phyloP scores from a whole-genome alignment of 1,139 yeast genomes.

The Wickerhamomyces sp. region DNA sequence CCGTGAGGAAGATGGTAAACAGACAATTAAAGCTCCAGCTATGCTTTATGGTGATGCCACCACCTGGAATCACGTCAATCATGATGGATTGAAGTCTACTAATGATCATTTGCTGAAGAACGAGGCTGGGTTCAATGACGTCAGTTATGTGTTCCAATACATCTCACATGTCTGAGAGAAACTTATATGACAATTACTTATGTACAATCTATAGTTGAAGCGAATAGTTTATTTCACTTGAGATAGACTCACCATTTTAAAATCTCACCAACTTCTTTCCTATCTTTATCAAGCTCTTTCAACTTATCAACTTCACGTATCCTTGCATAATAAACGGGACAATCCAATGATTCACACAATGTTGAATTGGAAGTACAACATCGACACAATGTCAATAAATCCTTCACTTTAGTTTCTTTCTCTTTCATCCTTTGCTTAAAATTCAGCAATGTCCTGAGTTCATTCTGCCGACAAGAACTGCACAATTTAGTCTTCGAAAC shows the following conservation, averaged over 20 bases:
- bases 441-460: conserved; percentile 20
- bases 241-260: conserved; percentile 14
- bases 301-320: conserved; percentile 23
- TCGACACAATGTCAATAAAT: conserved; percentile 25
- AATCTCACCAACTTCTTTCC: conserved; percentile 3
- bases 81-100: conserved; percentile 51
- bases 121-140: conserved; percentile 63
- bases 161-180: conserved; percentile 54
- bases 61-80: conserved; percentile 90
- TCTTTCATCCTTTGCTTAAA: conserved; percentile 17
- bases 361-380: conserved; percentile 22
- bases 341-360: conserved; percentile 32
- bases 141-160: conserved; percentile 89
- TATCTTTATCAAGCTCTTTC: conserved; percentile 8
- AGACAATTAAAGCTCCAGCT: conserved; percentile 64
- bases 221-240: no score
- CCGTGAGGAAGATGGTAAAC: conserved; percentile 48
- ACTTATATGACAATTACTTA: background rate
- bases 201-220: no score
- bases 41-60: conserved; percentile 98
- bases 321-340: conserved; percentile 33
- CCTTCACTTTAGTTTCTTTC: conserved; percentile 19
- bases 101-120: conserved; percentile 75
- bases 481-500: conserved; percentile 27
- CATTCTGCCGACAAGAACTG: conserved; percentile 28